Conservation (phyloP, 805 yeast genomes). For the Ogataea zsoltii region DNA sequence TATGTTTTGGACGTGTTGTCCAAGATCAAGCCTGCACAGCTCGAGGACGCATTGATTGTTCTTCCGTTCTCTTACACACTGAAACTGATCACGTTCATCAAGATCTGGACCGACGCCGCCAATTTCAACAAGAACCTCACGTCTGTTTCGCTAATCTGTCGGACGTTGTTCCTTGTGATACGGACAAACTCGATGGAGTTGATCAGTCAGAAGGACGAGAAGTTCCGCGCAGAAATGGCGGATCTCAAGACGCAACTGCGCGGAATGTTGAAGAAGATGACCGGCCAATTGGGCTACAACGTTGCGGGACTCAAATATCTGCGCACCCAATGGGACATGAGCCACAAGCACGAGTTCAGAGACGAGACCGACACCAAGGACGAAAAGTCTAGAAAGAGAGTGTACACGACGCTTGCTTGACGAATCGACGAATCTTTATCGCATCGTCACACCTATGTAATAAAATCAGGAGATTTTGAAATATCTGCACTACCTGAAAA, state of each 20-base stretch:
- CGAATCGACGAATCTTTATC: too few species aligned
- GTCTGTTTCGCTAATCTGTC: constrained; percentile 66
- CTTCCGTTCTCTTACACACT: constrained; percentile 85
- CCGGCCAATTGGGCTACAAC: constrained; percentile 75
- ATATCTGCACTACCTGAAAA: too few species aligned
- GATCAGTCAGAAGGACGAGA: constrained; percentile 63
- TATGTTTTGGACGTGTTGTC: constrained; percentile 73
- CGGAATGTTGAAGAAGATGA: constrained; percentile 48
- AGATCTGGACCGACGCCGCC: constrained; percentile 62
- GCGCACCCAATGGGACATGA: constrained; percentile 74
- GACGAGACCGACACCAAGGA: constrained; percentile 44
- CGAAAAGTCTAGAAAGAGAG: constrained; percentile 67
- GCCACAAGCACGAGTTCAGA: constrained; percentile 70
- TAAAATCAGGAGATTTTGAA: too few species aligned
- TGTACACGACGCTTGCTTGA: constrained; percentile 43
- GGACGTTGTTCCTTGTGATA: constrained; percentile 73
- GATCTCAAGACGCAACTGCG: constrained; percentile 66
- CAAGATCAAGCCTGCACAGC: constrained; percentile 76
- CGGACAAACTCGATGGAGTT: constrained; percentile 78
- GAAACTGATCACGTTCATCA: constrained; percentile 69
- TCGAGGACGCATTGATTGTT: constrained; percentile 90
- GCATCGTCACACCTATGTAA: too few species aligned
- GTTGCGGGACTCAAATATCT: constrained; percentile 77
- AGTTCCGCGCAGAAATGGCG: constrained; percentile 62
- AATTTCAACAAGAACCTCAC: constrained; percentile 43